Conservation (phyloP, 768 basidiomycete genomes). For the Podaxis pistillaris region DNA sequence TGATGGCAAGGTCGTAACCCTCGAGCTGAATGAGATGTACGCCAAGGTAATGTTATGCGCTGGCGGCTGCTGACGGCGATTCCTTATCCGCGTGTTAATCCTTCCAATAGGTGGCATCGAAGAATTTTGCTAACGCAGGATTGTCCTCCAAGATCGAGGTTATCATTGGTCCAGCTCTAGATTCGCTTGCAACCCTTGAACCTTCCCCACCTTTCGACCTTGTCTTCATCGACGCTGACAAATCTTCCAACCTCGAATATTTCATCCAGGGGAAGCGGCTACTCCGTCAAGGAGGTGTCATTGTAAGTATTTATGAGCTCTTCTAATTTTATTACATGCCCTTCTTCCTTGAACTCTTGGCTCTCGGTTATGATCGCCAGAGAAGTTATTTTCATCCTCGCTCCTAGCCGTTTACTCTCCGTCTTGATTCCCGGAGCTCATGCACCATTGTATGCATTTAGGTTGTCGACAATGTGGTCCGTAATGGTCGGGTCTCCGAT, state of each 20-base stretch:
- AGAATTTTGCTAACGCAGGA: constrained; percentile 56
- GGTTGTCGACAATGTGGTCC: constrained; percentile 65
- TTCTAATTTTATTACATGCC: background rate
- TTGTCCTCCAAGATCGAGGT: constrained; percentile 47
- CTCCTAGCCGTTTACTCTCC: background rate
- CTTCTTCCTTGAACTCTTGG: background rate
- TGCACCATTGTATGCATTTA: constrained; percentile 17
- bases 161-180: constrained; percentile 49
- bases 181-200: constrained; percentile 46
- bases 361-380: background rate
- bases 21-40: constrained; percentile 45
- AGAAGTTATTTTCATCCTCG: background rate
- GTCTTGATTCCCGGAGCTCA: background rate
- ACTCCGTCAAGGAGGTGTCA: constrained; percentile 56
- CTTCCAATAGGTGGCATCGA: constrained; percentile 47
- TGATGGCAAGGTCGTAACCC: constrained; percentile 46
- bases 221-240: constrained; percentile 74
- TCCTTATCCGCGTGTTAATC: background rate
- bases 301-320: constrained; percentile 37
- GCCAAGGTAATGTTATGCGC: constrained; percentile 34
- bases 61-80: background rate
- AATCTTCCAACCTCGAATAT: constrained; percentile 51
- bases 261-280: constrained; percentile 62
- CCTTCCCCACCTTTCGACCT: constrained; percentile 58
- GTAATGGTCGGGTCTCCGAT: constrained; percentile 45